Conservation (phyloP, 2,329 filamentous ascomycete genomes). For the Sporothrix humicola region DNA sequence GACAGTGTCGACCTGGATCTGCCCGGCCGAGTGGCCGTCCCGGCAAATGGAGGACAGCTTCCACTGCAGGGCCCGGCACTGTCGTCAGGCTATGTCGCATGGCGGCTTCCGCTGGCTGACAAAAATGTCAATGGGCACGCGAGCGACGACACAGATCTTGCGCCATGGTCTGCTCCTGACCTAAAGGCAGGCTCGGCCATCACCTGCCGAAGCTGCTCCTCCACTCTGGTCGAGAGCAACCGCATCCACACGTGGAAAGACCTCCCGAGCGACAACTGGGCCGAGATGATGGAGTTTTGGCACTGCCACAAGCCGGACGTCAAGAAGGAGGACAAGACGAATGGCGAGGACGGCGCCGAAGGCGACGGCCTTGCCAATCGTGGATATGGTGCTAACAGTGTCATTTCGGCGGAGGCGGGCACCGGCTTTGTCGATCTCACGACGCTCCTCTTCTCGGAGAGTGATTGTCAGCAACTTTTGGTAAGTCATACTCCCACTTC, state of each 20-base stretch:
- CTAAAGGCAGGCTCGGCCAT: constrained; percentile 51
- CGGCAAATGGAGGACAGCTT: constrained; percentile 40
- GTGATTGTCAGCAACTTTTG: constrained; percentile 64
- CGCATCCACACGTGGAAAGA: constrained; percentile 77
- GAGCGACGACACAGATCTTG: constrained; percentile 38
- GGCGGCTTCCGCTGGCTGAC: constrained; percentile 56
- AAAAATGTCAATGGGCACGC: background rate
- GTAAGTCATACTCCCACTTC: constrained; percentile 45
- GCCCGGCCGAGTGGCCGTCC: constrained; percentile 52
- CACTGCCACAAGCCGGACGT: constrained; percentile 89
- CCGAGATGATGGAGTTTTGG: constrained; percentile 99
- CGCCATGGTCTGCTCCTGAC: constrained; percentile 63
- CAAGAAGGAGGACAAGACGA: constrained; percentile 31
- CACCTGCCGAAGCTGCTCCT: constrained; percentile 50
- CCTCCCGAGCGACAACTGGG: constrained; percentile 95
- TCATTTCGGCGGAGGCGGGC: constrained; percentile 67
- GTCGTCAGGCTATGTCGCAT: constrained; percentile 45
- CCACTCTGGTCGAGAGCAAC: constrained; percentile 48
- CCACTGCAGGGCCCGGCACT: constrained; percentile 42
- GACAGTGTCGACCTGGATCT: constrained; percentile 53
- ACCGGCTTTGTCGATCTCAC: constrained; percentile 82
- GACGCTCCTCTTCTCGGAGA: constrained; percentile 72
- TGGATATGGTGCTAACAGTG: constrained; percentile 83
- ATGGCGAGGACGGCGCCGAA: constrained; percentile 37
- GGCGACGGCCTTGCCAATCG: constrained; percentile 60